Evolutionary conservation across 192 early-diverging fungal genomes (phyloP).

Genomic region (Gaertneriomyces semiglobifer): DNA sequence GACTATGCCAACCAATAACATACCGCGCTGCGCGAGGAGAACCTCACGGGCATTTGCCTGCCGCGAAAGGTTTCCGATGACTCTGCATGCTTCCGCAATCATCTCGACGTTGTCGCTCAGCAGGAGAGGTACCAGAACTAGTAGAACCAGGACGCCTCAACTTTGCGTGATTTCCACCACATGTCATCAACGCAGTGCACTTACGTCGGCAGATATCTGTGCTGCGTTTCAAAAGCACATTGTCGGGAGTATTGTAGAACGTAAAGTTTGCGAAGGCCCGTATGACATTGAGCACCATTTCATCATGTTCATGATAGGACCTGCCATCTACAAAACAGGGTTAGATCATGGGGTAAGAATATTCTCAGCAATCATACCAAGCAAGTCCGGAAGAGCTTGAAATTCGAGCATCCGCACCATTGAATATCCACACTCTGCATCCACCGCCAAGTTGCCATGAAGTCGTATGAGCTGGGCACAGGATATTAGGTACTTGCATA

Average conservation of each 20-base stretch:
- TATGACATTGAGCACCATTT: constrained; percentile 44
- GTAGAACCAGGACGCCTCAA: neutral
- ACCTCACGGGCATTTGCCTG: constrained; percentile 14
- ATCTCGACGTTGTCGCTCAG: constrained; percentile 40
- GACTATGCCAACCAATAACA: neutral
- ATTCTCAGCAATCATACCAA: constrained; percentile 31
- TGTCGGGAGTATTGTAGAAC: constrained; percentile 31
- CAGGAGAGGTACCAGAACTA: constrained; percentile 38
- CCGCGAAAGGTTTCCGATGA: constrained; percentile 41
- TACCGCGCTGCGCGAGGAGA: constrained; percentile 13
- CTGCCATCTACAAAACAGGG: neutral
- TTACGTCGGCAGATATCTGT: constrained; percentile 33
- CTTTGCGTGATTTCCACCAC: neutral
- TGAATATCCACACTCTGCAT: constrained; percentile 25
- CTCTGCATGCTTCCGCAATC: constrained; percentile 35
- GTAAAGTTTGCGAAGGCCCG: constrained; percentile 48
- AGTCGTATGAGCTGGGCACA: constrained; percentile 36
- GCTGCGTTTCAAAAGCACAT: constrained; percentile 23
- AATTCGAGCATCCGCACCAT: constrained; percentile 46
- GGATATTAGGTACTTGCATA: neutral
- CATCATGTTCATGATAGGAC: constrained; percentile 24
- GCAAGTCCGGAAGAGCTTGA: constrained; percentile 38
- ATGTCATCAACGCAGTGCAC: constrained; percentile 20
- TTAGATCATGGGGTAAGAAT: neutral
- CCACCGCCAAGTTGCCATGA: constrained; percentile 38